Conservation (phyloP, 305 asterid species). For the Striga hermonthica region DNA sequence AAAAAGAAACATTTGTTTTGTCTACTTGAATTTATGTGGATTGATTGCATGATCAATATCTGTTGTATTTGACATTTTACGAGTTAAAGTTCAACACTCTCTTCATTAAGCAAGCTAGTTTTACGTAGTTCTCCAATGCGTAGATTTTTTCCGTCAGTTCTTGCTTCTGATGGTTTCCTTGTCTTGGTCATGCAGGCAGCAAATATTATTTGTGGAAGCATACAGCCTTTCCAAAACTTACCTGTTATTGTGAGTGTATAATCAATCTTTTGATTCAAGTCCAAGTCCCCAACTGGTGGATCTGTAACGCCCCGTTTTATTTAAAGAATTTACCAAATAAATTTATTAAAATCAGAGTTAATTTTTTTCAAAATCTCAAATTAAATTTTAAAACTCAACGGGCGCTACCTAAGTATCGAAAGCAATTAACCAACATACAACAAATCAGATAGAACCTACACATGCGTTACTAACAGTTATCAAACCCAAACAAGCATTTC, state of each 20-base stretch:
- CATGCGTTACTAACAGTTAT: no score
- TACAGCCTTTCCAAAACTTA: slow-evolving; percentile 69
- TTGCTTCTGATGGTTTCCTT: slow-evolving; percentile 29
- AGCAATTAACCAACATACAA: no score
- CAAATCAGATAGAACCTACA: no score
- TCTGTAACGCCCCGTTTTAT: no score
- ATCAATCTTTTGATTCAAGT: slow-evolving; percentile 16
- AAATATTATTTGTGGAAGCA: slow-evolving; percentile 58
- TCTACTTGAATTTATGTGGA: slow-evolving; percentile 8
- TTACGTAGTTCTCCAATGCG: not conserved
- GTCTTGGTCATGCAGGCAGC: slow-evolving; percentile 53
- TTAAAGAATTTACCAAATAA: no score
- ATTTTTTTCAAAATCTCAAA: no score
- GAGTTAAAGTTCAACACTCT: not conserved
- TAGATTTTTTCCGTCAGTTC: slow-evolving; percentile 2
- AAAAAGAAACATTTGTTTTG: not conserved
- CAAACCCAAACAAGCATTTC: no score
- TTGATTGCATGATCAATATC: not conserved
- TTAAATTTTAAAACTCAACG: no score
- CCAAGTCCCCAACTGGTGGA: slow-evolving; percentile 10
- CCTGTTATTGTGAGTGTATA: slow-evolving; percentile 53
- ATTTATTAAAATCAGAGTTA: no score
- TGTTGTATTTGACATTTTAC: not conserved
- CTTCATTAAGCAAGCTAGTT: slow-evolving; percentile 1
- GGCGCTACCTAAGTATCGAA: no score